These are phyloP conservation scores for Penicillium sp. DNA, from an alignment of 2,329 filamentous ascomycete species.

Conservation along the genomic window DNA sequence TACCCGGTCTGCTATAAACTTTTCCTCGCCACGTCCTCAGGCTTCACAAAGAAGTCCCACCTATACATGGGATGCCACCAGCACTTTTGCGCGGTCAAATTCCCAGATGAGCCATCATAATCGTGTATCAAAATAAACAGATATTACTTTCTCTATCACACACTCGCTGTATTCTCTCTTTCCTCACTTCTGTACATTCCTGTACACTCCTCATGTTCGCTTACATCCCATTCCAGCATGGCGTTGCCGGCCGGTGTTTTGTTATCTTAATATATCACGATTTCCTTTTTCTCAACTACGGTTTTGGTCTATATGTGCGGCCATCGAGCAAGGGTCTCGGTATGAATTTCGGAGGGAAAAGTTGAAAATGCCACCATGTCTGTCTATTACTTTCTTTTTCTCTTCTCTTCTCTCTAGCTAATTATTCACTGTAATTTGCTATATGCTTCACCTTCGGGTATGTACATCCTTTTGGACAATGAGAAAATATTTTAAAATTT, in stretches of 20 bases:
- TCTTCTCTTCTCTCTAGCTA: not conserved
- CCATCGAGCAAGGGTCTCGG: not conserved
- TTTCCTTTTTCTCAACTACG: not conserved
- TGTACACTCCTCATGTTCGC: not conserved
- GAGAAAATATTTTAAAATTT: no score
- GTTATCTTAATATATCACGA: not conserved
- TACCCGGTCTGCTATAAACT: slow-evolving; percentile 10
- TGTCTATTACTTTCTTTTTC: not conserved
- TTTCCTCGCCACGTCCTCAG: slow-evolving; percentile 12
- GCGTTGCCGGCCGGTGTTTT: slow-evolving; percentile 12
- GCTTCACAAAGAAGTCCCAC: not conserved
- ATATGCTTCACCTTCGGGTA: not conserved
- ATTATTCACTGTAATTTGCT: not conserved
- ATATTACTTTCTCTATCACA: not conserved
- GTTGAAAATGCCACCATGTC: slow-evolving; percentile 1
- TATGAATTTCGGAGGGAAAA: not conserved
- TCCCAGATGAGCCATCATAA: slow-evolving; percentile 13
- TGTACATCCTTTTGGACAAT: not conserved
- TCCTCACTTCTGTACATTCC: not conserved
- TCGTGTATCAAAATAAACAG: slow-evolving; percentile 1
- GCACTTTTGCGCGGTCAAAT: slow-evolving; percentile 14
- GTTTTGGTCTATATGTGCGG: not conserved
- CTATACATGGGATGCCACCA: slow-evolving; percentile 11
- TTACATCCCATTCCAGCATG: slow-evolving; percentile 13
- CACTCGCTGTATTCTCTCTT: not conserved